phyloP scores from a whole-genome alignment of 2,329 filamentous ascomycete genomes.

The Sporothrix pseudoabietina region DNA sequence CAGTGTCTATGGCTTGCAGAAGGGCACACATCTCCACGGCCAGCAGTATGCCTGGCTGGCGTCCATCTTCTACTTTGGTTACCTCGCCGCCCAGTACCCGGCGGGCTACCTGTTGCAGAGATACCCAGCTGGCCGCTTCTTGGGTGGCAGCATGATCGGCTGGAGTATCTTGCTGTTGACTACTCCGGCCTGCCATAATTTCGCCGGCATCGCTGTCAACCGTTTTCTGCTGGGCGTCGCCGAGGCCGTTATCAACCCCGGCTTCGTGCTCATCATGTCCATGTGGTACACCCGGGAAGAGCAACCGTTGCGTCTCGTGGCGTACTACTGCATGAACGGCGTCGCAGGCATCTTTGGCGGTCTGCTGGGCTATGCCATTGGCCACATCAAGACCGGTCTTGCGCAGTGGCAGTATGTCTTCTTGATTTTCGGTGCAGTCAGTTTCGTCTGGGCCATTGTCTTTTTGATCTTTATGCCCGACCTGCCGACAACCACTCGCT shows the following conservation, averaged over 20 bases:
- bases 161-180: conserved; percentile 53
- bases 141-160: conserved; percentile 55
- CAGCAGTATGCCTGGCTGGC: conserved; percentile 43
- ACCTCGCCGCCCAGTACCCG: conserved; percentile 38
- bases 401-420: conserved; percentile 45
- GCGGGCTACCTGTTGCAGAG: conserved; percentile 41
- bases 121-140: conserved; percentile 43
- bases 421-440: conserved; percentile 56
- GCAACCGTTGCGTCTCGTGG: conserved; percentile 61
- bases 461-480: conserved; percentile 55
- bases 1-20: conserved; percentile 32
- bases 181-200: conserved; percentile 57
- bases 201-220: conserved; percentile 57
- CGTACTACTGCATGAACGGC: conserved; percentile 63
- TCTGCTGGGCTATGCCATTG: conserved; percentile 35
- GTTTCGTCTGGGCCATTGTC: conserved; percentile 50
- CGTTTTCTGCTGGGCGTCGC: conserved; percentile 65
- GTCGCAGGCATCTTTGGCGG: conserved; percentile 44
- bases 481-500: conserved; percentile 57
- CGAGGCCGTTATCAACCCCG: conserved; percentile 54
- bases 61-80: conserved; percentile 30
- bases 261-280: conserved; percentile 64
- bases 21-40: conserved; percentile 37
- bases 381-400: conserved; percentile 37
- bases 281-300: conserved; percentile 67